phyloP scores from a whole-genome alignment of 2,329 filamentous ascomycete genomes.

The Verticillium dahliae region DNA sequence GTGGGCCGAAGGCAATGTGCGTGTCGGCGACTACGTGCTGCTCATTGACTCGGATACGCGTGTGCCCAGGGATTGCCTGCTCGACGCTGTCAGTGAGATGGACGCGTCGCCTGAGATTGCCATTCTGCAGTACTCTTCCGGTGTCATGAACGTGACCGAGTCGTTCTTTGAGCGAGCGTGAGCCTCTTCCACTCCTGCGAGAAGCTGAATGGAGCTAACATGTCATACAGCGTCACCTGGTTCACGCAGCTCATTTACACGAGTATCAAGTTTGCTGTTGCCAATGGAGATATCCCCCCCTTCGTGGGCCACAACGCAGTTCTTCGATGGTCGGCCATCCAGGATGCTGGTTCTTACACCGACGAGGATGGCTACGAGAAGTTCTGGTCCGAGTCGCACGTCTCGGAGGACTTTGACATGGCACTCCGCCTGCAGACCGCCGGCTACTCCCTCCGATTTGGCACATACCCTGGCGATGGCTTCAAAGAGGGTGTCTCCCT shows the following conservation, averaged over 20 bases:
- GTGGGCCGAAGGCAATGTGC: slow-evolving; percentile 51
- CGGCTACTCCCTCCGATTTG: slow-evolving; percentile 63
- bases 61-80: slow-evolving; percentile 59
- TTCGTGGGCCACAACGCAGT: slow-evolving; percentile 77
- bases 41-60: slow-evolving; percentile 64
- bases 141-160: slow-evolving; percentile 69
- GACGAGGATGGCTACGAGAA: slow-evolving; percentile 48
- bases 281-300: slow-evolving; percentile 64
- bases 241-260: slow-evolving; percentile 76
- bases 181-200: background rate
- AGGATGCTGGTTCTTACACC: slow-evolving; percentile 15
- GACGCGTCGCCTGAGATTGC: slow-evolving; percentile 62
- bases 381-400: slow-evolving; percentile 70
- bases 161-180: slow-evolving; percentile 64
- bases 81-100: slow-evolving; percentile 68
- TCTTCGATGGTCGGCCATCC: slow-evolving; percentile 51
- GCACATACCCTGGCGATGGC: slow-evolving; percentile 60
- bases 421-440: slow-evolving; percentile 62
- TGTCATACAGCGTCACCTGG: slow-evolving; percentile 52
- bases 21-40: slow-evolving; percentile 56
- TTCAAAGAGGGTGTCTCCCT: slow-evolving; percentile 71
- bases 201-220: slow-evolving; percentile 19
- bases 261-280: slow-evolving; percentile 63
- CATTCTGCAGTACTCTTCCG: slow-evolving; percentile 66
- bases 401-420: slow-evolving; percentile 76